Percentiles rank a stretch among this genome's conserved stretches.
These are phyloP conservation scores for Darksidea phi DNA, from an alignment of 495 filamentous ascomycete species.

Conservation along the genomic window DNA sequence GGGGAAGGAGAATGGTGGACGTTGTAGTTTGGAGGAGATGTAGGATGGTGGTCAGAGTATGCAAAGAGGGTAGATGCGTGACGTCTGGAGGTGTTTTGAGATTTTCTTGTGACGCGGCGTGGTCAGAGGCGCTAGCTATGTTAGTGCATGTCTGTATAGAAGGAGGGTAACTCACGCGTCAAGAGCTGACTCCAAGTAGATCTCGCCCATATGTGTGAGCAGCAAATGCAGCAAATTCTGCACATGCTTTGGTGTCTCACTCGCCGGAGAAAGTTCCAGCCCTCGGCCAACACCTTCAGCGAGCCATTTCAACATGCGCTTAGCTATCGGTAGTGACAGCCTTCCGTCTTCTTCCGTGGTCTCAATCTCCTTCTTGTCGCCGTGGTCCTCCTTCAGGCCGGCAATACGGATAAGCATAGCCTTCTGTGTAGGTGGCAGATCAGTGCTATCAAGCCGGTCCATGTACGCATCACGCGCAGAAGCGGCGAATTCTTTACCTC, in stretches of 20 bases:
- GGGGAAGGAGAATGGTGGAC: constrained; percentile 82
- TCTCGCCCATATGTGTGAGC: constrained; percentile 83
- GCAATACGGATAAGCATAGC: constrained; percentile 82
- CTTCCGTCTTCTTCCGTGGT: constrained; percentile 84
- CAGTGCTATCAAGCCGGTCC: constrained; percentile 77
- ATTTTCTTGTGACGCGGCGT: constrained; percentile 70
- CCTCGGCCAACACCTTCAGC: constrained; percentile 93
- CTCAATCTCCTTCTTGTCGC: constrained; percentile 68
- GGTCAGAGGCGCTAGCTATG: constrained; percentile 59
- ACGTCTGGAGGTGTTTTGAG: constrained; percentile 85
- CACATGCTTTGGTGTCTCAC: constrained; percentile 92
- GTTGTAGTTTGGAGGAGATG: constrained; percentile 91
- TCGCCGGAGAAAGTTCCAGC: constrained; percentile 79
- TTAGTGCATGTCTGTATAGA: neutral
- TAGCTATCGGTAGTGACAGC: constrained; percentile 78
- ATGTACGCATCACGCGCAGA: constrained; percentile 83
- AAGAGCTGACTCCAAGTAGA: constrained; percentile 90
- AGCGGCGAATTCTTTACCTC: constrained; percentile 76
- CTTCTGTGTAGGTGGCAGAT: constrained; percentile 79
- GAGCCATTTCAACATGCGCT: constrained; percentile 97
- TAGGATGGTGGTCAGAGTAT: constrained; percentile 80
- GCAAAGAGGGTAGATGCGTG: constrained; percentile 72
- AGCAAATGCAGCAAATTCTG: constrained; percentile 81
- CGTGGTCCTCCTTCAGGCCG: constrained; percentile 59
- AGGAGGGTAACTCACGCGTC: constrained; percentile 58